Percentiles rank a stretch among this genome's conserved stretches.
Evolutionary conservation across 306 rosid genomes (phyloP).

Genomic region (Casuarina glauca): DNA sequence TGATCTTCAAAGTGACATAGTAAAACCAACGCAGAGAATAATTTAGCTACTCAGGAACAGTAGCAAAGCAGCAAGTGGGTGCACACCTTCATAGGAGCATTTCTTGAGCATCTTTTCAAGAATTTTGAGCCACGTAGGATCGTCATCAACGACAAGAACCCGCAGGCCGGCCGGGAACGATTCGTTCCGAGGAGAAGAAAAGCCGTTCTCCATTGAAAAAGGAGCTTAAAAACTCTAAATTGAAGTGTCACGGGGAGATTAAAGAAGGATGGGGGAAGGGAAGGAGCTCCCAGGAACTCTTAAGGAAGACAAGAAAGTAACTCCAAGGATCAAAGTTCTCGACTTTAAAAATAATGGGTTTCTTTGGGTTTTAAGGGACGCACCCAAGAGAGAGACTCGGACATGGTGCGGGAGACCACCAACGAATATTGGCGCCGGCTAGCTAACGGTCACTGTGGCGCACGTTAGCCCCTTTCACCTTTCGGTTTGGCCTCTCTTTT

Average conservation of each 20-base stretch:
- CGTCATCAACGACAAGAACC: constrained; percentile 94
- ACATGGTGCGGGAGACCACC: constrained; percentile 27
- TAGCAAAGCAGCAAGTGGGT: not conserved
- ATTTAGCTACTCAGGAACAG: not conserved
- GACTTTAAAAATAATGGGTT: constrained; percentile 35
- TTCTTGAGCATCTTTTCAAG: constrained; percentile 97
- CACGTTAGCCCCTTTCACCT: constrained; percentile 42
- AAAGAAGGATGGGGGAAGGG: constrained; percentile 9
- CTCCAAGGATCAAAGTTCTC: constrained; percentile 21
- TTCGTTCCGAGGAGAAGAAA: constrained; percentile 70
- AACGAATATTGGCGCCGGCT: constrained; percentile 77
- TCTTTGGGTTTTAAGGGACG: constrained; percentile 48
- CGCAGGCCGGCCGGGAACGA: constrained; percentile 88
- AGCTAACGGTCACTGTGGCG: constrained; percentile 55
- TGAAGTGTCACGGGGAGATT: constrained; percentile 13
- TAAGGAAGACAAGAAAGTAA: constrained; percentile 8
- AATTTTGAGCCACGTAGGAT: constrained; percentile 94
- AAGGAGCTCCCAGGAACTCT: constrained; percentile 9
- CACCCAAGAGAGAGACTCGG: constrained; percentile 19
- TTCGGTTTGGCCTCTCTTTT: constrained; percentile 27
- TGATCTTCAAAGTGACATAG: not conserved
- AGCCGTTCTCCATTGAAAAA: constrained; percentile 70
- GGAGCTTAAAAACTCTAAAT: not conserved
- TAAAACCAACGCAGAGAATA: constrained; percentile 3
- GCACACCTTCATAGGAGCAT: constrained; percentile 76